Percentiles rank a stretch among this genome's conserved stretches.
These are phyloP conservation scores for Monosporascus sp. DNA, from an alignment of 2,329 filamentous ascomycete genomes.

Conservation along the genomic window DNA sequence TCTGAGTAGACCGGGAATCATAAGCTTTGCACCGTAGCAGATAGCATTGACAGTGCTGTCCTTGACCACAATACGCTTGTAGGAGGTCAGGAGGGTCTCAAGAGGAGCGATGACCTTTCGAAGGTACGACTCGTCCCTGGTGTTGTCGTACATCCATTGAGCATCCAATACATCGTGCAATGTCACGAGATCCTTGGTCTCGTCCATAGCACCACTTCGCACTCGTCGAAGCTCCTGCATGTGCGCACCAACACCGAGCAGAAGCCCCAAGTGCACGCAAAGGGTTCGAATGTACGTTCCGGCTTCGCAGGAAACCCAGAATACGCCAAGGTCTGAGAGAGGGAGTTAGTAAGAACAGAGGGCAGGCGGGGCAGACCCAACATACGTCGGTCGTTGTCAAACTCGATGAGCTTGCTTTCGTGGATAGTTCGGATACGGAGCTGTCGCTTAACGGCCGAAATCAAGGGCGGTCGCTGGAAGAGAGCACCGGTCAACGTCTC, in stretches of 20 bases:
- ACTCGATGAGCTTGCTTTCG: slow-evolving; percentile 94
- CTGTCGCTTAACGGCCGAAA: slow-evolving; percentile 98
- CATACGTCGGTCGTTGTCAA: slow-evolving; percentile 82
- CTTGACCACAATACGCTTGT: slow-evolving; percentile 98
- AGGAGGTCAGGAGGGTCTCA: slow-evolving; percentile 84
- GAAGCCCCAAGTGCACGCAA: slow-evolving; percentile 82
- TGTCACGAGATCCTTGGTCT: slow-evolving; percentile 83
- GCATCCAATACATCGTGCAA: slow-evolving; percentile 94
- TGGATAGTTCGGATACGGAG: slow-evolving; percentile 97
- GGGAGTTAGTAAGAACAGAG: neutral
- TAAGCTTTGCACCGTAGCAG: slow-evolving; percentile 97
- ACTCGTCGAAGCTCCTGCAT: slow-evolving; percentile 98
- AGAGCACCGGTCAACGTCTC: slow-evolving; percentile 95
- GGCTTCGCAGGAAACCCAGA: slow-evolving; percentile 99
- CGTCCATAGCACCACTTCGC: slow-evolving; percentile 89
- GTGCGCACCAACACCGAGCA: slow-evolving; percentile 80
- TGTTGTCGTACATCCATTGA: slow-evolving; percentile 95
- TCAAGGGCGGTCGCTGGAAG: slow-evolving; percentile 94
- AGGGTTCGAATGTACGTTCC: slow-evolving; percentile 98
- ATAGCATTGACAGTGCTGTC: slow-evolving; percentile 94
- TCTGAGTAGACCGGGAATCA: slow-evolving; percentile 92
- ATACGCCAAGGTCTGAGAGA: slow-evolving; percentile 71
- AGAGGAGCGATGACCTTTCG: slow-evolving; percentile 87
- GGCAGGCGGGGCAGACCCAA: neutral
- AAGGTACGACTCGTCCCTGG: slow-evolving; percentile 87